These are phyloP conservation scores for Psidium friedrichsthalianum DNA, from an alignment of 345 rosid genomes.

Conservation along the genomic window DNA sequence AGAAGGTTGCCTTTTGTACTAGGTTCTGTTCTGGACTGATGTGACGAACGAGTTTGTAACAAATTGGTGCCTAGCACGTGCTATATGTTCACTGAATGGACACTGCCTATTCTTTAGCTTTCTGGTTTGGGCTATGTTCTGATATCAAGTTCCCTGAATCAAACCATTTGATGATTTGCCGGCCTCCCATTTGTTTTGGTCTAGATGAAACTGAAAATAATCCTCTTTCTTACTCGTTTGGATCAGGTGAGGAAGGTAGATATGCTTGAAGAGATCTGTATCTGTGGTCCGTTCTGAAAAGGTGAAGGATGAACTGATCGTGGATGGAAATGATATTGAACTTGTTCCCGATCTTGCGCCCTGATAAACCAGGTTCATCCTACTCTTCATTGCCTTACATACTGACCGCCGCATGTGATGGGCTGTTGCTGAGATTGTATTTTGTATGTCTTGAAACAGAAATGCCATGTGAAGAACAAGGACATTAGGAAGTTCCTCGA, in stretches of 20 bases:
- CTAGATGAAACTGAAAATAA: neutral
- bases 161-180: neutral
- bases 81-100: neutral
- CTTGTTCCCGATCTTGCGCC: conserved; percentile 34
- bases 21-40: neutral
- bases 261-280: conserved; percentile 30
- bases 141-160: neutral
- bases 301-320: conserved; percentile 26
- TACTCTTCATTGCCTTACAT: neutral
- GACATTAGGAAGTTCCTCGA: conserved; percentile 66
- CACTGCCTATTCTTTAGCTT: neutral
- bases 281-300: conserved; percentile 21
- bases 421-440: neutral
- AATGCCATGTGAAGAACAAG: conserved; percentile 59
- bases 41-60: neutral
- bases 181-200: no score
- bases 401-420: no score
- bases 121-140: neutral
- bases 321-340: conserved; percentile 30
- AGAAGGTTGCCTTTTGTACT: neutral
- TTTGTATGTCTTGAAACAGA: conserved; percentile 8
- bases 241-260: conserved; percentile 32
- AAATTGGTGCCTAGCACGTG: neutral
- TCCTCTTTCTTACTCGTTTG: neutral
- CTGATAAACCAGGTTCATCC: conserved; percentile 19